phyloP scores from a whole-genome alignment of 1,139 yeast genomes.

The Nakaseomyces sp. region DNA sequence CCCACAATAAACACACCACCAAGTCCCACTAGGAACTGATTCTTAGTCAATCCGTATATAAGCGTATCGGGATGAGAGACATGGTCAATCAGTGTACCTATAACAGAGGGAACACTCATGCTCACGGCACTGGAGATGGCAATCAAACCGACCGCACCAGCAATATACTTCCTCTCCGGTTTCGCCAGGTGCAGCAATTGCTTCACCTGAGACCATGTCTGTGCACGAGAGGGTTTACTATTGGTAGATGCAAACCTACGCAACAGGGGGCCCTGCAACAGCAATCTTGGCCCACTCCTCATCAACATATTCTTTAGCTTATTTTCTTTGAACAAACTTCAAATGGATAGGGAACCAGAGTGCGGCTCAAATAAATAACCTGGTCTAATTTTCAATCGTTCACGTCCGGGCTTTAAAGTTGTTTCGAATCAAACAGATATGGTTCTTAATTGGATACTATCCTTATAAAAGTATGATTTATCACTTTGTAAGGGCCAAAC shows the following conservation, averaged over 20 bases:
- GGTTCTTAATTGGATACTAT: too few relatives aligned
- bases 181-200: constrained; percentile 41
- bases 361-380: too few relatives aligned
- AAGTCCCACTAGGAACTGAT: constrained; percentile 41
- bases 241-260: neutral
- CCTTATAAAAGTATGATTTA: too few relatives aligned
- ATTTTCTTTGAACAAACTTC: neutral
- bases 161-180: constrained; percentile 44
- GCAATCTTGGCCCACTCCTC: neutral
- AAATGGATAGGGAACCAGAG: too few relatives aligned
- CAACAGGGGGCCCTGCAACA: neutral
- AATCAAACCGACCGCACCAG: constrained; percentile 54
- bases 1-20: constrained; percentile 60
- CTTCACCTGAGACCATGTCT: constrained; percentile 3
- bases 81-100: constrained; percentile 69
- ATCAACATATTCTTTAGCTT: neutral
- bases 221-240: neutral
- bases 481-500: neutral
- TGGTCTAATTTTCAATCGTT: too few relatives aligned
- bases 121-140: constrained; percentile 53
- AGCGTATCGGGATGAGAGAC: constrained; percentile 28
- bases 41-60: constrained; percentile 43
- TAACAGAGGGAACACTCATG: constrained; percentile 70
- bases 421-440: too few relatives aligned
- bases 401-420: too few relatives aligned